Evolutionary conservation across 2,329 filamentous ascomycete genomes (phyloP), one percentile per base, ranked within the genome.

Genomic region (Aspergillus cejpii): DNA sequence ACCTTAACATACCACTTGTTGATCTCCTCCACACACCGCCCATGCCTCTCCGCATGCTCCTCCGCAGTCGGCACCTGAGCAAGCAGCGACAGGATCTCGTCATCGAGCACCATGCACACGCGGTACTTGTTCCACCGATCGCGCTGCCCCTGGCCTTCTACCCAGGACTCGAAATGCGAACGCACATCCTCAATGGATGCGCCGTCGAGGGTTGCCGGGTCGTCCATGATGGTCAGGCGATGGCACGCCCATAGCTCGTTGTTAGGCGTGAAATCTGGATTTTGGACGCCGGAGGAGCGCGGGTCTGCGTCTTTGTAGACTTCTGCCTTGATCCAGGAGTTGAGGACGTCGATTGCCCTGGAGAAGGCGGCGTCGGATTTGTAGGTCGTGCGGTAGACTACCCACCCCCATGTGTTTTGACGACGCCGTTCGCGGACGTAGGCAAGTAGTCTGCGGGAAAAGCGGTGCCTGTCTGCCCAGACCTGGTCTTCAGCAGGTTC

Each of bases 81-180:
- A 5, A 28, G 11, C 12, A 28, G 27, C 3, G 14, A 14, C 0
- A 28, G 27, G 14, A 28, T n/a, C 19, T 14, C 39, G 8, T 42
- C 39, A 26, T 42, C 29, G 6, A 42, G 33, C 21, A 42, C 14
- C 28, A 42, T 23, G 20, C 29, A 42, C 5, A 36, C 29, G 19
- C 39, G 19, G 21, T 36, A 42, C 6, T 42, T 42, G 11, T 34
- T 42, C 39, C 39, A 42, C 15, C 11, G 15, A 36, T 42, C 39
- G 5, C 10, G 29, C 20, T 15, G 24, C 14, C 28, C 20, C 15
- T 26, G 29, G 14, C 29, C 33, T n/a, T 17, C 39, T 11, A 40
- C 39, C 44, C 44, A 42, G 6, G 11, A 15, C 20, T 41, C 27
- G 33, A 42, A 46, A 38, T 39, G 39, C n/a, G 23, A 23, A 14